phyloP scores from a whole-genome alignment of 2,329 filamentous ascomycete genomes.

The Lasiodiplodia sp. region DNA sequence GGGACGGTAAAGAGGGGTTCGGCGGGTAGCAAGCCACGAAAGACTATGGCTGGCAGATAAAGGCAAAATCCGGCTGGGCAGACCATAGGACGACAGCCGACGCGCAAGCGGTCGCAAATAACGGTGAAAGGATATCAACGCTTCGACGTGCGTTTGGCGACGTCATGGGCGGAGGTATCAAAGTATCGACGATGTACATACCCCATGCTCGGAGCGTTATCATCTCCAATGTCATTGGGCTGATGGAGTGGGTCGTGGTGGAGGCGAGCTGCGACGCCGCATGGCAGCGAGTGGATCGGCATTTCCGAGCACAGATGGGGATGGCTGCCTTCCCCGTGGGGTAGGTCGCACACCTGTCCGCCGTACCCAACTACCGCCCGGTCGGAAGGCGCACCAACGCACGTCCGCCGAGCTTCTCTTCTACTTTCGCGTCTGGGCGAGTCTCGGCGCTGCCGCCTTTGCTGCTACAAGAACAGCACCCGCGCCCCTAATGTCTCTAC shows the following conservation, averaged over 20 bases:
- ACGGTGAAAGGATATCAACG: background rate
- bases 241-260: background rate
- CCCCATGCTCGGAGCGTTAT: background rate
- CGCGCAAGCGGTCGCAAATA: background rate
- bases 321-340: background rate
- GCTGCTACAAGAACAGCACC: background rate
- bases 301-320: constrained; percentile 24
- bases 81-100: background rate
- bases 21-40: constrained; percentile 1
- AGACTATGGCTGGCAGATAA: background rate
- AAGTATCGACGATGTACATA: no score
- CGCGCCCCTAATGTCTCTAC: background rate
- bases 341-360: background rate
- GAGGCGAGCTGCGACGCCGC: background rate
- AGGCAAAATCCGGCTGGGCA: constrained; percentile 11
- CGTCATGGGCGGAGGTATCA: background rate
- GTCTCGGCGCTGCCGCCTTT: background rate
- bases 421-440: constrained; percentile 11
- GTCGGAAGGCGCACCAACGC: constrained; percentile 6
- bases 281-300: constrained; percentile 5
- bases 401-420: background rate
- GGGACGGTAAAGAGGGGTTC: background rate
- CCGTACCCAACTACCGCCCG: constrained; percentile 3
- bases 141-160: background rate
- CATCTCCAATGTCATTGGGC: background rate